Conservation (phyloP, 305 asterid species). For the Fraxinus ornus region DNA sequence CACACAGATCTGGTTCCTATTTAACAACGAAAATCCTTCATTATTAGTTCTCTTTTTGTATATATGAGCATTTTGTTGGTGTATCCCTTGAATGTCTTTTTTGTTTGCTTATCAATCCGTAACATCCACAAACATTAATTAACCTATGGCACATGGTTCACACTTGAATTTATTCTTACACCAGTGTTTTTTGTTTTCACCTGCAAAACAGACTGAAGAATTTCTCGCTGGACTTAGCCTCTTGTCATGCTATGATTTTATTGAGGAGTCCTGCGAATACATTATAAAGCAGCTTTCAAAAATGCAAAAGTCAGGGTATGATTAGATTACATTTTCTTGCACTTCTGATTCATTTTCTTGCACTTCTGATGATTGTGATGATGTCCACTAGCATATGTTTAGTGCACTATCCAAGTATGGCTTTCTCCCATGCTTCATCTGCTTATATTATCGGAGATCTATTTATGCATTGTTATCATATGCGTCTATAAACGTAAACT, state of each 20-base stretch:
- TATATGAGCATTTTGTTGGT: background rate
- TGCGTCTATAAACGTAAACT: background rate
- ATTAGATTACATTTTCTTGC: constrained; percentile 21
- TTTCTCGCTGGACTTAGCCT: constrained; percentile 70
- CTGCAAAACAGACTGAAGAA: constrained; percentile 78
- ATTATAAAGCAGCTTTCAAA: constrained; percentile 62
- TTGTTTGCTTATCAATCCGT: background rate
- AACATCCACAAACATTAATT: background rate
- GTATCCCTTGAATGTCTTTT: background rate
- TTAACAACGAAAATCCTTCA: background rate
- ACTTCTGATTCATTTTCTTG: constrained; percentile 17
- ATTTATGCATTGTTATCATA: constrained; percentile 9
- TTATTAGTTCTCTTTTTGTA: background rate
- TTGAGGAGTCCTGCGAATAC: constrained; percentile 67
- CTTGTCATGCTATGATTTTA: constrained; percentile 67
- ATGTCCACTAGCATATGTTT: background rate
- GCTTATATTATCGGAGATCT: background rate
- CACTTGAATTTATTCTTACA: constrained; percentile 26
- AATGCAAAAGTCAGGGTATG: constrained; percentile 89
- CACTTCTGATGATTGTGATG: constrained; percentile 1
- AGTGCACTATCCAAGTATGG: background rate
- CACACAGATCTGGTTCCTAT: background rate
- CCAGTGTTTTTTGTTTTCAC: constrained; percentile 23
- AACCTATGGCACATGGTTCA: background rate
- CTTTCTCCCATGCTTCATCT: constrained; percentile 14